A percentile compares a stretch with the other conserved stretches of the same genome.
These are phyloP conservation scores for Penicillium pulvis DNA, from an alignment of 495 filamentous ascomycete species.

Conservation along the genomic window DNA sequence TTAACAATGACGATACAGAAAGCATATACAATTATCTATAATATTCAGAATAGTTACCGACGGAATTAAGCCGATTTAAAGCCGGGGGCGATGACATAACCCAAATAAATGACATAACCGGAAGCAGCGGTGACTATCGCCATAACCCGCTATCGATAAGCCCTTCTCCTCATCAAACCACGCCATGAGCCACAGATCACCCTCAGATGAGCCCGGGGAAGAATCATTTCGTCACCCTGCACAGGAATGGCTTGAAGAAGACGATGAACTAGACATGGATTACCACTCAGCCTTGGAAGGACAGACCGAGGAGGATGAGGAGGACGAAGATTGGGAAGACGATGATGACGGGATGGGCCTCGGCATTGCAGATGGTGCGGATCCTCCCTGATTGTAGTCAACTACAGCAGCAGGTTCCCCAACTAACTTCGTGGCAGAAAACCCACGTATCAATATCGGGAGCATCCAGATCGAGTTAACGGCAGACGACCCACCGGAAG, in stretches of 20 bases:
- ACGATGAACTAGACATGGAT: constrained; percentile 29
- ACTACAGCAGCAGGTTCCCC: constrained; percentile 18
- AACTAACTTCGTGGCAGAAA: constrained; percentile 12
- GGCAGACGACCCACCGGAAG: constrained; percentile 43
- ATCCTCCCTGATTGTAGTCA: constrained; percentile 29
- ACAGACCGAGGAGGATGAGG: constrained; percentile 10
- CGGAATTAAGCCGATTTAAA: not conserved
- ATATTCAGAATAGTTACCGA: too few species aligned
- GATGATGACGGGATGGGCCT: constrained; percentile 54
- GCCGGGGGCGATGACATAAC: not conserved
- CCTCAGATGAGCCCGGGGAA: constrained; percentile 11
- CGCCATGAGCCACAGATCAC: constrained; percentile 20
- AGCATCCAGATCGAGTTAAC: constrained; percentile 54
- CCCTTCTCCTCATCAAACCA: constrained; percentile 23
- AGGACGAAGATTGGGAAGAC: constrained; percentile 25
- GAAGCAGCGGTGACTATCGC: constrained; percentile 7
- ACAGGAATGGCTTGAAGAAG: constrained; percentile 47
- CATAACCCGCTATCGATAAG: constrained; percentile 31
- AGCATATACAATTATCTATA: too few species aligned
- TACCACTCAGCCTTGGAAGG: constrained; percentile 24
- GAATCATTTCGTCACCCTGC: constrained; percentile 38
- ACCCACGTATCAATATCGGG: constrained; percentile 35
- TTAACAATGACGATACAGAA: too few species aligned
- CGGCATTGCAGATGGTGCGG: constrained; percentile 32
- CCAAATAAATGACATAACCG: not conserved